These are phyloP conservation scores for Globisporangium barbulae DNA, from an alignment of 352 stramenopile genomes.

Conservation along the genomic window DNA sequence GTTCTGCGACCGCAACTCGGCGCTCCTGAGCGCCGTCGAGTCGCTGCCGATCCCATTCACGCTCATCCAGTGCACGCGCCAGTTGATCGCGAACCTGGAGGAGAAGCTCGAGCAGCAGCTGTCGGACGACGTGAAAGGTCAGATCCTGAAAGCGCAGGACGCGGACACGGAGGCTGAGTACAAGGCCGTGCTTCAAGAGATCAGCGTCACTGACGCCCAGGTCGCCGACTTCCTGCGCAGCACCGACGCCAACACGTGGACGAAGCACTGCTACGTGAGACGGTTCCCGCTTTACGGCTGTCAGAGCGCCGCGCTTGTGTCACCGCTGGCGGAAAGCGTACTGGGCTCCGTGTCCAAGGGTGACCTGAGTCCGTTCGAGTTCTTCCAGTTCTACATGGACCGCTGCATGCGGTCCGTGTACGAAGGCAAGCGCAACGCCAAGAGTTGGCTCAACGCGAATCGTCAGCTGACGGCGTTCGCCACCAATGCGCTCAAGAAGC, in stretches of 20 bases:
- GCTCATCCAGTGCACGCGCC: conserved; percentile 37
- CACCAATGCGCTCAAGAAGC: conserved; percentile 26
- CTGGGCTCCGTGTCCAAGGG: conserved; percentile 15
- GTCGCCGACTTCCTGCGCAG: conserved; percentile 21
- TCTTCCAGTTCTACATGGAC: conserved; percentile 50
- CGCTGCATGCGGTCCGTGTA: conserved; percentile 39
- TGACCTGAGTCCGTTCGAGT: conserved; percentile 34
- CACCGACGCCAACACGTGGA: conserved; percentile 30
- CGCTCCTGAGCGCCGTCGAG: conserved; percentile 25
- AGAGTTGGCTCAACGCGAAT: conserved; percentile 23
- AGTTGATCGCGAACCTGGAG: conserved; percentile 30
- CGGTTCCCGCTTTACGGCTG: conserved; percentile 35
- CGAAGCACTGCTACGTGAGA: conserved; percentile 37
- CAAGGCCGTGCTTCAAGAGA: conserved; percentile 19
- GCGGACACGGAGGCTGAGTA: conserved; percentile 33
- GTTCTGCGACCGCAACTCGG: conserved; percentile 31
- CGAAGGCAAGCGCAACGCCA: conserved; percentile 32
- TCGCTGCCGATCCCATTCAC: conserved; percentile 29
- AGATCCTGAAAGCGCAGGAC: conserved; percentile 28
- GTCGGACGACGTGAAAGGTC: conserved; percentile 16
- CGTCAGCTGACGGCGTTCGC: conserved; percentile 34
- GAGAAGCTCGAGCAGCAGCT: conserved; percentile 28
- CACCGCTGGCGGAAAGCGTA: conserved; percentile 22
- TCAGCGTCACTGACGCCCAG: conserved; percentile 20
- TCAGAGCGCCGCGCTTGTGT: conserved; percentile 29